Evolutionary conservation across 164 flowering plant genomes (phyloP).

Genomic region (Vitis rupestris): DNA sequence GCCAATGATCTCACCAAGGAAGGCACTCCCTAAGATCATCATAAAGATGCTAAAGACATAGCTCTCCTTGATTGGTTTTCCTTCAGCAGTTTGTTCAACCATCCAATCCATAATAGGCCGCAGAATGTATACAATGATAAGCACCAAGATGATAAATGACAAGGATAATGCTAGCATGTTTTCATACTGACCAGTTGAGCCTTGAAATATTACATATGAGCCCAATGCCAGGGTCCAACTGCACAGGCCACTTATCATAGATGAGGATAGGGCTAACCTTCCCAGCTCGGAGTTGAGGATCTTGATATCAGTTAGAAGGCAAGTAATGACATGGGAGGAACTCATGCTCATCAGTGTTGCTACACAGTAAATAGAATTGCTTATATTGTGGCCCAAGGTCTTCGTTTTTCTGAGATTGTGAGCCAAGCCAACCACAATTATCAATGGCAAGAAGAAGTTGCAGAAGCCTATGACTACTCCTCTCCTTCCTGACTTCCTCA

Average conservation of each 20-base stretch:
- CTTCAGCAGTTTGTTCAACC: not conserved
- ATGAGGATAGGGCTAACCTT: slow-evolving; percentile 17
- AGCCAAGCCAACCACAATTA: not conserved
- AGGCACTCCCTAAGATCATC: slow-evolving; percentile 1
- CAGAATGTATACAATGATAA: slow-evolving; percentile 4
- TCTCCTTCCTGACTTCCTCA: slow-evolving; percentile 19
- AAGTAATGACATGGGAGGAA: slow-evolving; percentile 24
- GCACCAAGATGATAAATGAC: not conserved
- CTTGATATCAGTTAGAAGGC: slow-evolving; percentile 22
- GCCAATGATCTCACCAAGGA: slow-evolving; percentile 15
- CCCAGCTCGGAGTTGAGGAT: slow-evolving; percentile 35
- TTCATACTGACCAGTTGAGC: not conserved
- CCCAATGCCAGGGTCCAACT: not conserved
- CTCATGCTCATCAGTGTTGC: slow-evolving; percentile 9
- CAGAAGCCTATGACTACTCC: slow-evolving; percentile 19
- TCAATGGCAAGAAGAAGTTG: slow-evolving; percentile 9
- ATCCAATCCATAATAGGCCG: slow-evolving; percentile 18
- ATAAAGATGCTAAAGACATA: slow-evolving; percentile 5
- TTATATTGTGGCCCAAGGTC: not conserved
- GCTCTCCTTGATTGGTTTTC: slow-evolving; percentile 12
- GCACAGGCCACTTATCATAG: slow-evolving; percentile 15
- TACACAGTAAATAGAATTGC: not conserved
- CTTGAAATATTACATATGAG: no score
- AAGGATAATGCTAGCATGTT: not conserved
- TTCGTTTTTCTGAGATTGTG: not conserved